These are phyloP conservation scores for Acaromyces ingoldii DNA, from an alignment of 1,284 basidiomycete genomes.

Conservation along the genomic window DNA sequence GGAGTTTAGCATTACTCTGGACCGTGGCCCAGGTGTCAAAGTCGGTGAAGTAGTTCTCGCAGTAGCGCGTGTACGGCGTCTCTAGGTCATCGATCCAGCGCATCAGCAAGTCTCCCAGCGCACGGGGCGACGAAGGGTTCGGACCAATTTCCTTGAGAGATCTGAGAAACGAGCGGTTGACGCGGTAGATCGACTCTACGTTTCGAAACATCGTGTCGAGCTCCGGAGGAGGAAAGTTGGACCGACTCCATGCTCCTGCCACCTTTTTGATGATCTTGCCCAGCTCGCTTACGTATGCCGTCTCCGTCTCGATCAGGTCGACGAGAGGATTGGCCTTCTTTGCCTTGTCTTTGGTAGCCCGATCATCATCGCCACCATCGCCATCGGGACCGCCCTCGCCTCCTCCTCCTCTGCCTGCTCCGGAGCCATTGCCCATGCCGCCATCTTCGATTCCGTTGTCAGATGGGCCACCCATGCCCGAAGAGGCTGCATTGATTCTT, in stretches of 20 bases:
- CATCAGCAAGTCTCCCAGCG: constrained; percentile 90
- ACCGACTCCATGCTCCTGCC: constrained; percentile 90
- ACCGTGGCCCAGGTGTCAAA: constrained; percentile 82
- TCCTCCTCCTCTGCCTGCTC: too few relatives aligned
- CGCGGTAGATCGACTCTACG: constrained; percentile 85
- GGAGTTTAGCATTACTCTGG: constrained; percentile 67
- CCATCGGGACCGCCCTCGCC: too few relatives aligned
- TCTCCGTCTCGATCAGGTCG: constrained; percentile 91
- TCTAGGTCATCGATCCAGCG: constrained; percentile 76
- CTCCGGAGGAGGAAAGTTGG: constrained; percentile 85
- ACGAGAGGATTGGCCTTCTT: constrained; percentile 66
- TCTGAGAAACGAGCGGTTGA: constrained; percentile 67
- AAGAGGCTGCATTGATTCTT: too few relatives aligned
- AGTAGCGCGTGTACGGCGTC: constrained; percentile 77
- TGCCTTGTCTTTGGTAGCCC: constrained; percentile 1
- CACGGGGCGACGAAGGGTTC: constrained; percentile 88
- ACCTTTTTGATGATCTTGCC: constrained; percentile 92
- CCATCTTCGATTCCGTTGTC: too few relatives aligned
- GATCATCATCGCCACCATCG: constrained; percentile 6
- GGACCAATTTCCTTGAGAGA: constrained; percentile 89
- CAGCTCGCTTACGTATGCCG: constrained; percentile 82
- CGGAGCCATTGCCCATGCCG: too few relatives aligned
- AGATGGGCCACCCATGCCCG: too few relatives aligned
- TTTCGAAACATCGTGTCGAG: constrained; percentile 91
- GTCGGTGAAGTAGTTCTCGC: constrained; percentile 65